Evolutionary conservation across 1,139 yeast species (phyloP).

Genomic region (Kurtzmaniella quercitrusa): DNA sequence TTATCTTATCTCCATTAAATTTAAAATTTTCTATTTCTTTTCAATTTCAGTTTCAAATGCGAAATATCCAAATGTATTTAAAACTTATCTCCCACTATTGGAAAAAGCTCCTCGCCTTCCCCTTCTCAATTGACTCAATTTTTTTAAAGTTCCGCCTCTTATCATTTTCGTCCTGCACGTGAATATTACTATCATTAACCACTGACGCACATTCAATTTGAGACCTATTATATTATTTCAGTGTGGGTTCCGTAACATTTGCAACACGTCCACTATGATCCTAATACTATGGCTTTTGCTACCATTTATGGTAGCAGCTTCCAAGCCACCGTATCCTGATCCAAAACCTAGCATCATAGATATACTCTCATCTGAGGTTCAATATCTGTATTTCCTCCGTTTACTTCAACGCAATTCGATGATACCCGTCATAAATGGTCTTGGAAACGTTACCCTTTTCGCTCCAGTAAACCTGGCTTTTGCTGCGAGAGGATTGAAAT

Average conservation of each 20-base stretch:
- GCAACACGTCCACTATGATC: background rate
- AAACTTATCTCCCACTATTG: too few relatives aligned
- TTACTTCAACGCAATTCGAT: constrained; percentile 64
- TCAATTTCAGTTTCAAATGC: too few relatives aligned
- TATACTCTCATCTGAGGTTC: constrained; percentile 65
- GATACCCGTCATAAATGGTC: constrained; percentile 62
- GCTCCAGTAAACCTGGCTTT: constrained; percentile 91
- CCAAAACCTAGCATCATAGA: constrained; percentile 60
- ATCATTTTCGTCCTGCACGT: background rate
- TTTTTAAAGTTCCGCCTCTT: background rate
- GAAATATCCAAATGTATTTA: too few relatives aligned
- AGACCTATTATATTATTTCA: background rate
- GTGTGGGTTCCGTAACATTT: background rate
- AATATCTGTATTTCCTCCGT: constrained; percentile 67
- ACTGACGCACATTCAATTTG: background rate
- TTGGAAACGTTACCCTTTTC: constrained; percentile 66
- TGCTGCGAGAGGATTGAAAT: constrained; percentile 16
- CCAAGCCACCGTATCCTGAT: constrained; percentile 3
- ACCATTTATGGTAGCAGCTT: background rate
- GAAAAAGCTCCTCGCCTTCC: too few relatives aligned
- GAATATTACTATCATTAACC: background rate
- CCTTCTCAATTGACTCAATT: background rate
- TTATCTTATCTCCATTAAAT: too few relatives aligned
- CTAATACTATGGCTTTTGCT: constrained; percentile 1
- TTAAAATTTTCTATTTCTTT: too few relatives aligned